Conservation (phyloP, 371 early-diverging fungal genomes). For the Lichtheimia ornata region DNA sequence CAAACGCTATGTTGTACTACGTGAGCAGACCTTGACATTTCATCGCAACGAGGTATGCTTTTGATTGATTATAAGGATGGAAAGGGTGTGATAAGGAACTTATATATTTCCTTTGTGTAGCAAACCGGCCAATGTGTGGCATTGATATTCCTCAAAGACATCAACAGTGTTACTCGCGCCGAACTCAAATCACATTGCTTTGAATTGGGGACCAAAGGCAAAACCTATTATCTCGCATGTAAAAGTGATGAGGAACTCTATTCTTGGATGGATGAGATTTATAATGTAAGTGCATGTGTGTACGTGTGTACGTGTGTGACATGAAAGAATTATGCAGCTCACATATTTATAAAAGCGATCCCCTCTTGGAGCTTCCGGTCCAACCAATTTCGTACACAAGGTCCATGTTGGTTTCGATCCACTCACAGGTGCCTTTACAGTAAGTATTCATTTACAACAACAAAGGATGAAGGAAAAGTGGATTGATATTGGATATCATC, state of each 20-base stretch:
- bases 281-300: conserved; percentile 57
- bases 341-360: conserved; percentile 23
- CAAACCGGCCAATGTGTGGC: conserved; percentile 60
- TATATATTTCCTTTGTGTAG: conserved; percentile 9
- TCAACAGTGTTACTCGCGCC: conserved; percentile 79
- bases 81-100: too few relatives aligned
- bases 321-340: neutral
- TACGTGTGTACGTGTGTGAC: neutral
- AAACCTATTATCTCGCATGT: conserved; percentile 85
- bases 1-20: conserved; percentile 83
- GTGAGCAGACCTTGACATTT: conserved; percentile 79
- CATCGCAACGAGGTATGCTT: conserved; percentile 75
- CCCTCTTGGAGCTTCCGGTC: conserved; percentile 81
- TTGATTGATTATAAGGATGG: neutral
- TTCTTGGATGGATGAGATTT: conserved; percentile 96
- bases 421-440: conserved; percentile 88
- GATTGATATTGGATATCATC: neutral
- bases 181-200: conserved; percentile 91
- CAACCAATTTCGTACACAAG: conserved; percentile 93
- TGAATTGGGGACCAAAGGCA: conserved; percentile 87
- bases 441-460: conserved; percentile 44
- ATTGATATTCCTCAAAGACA: conserved; percentile 89
- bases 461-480: neutral
- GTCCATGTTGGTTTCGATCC: conserved; percentile 97
- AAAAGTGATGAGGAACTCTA: conserved; percentile 96